These are phyloP conservation scores for Acephala macrosclerotiorum DNA, from an alignment of 2,329 filamentous ascomycete species.

Conservation along the genomic window DNA sequence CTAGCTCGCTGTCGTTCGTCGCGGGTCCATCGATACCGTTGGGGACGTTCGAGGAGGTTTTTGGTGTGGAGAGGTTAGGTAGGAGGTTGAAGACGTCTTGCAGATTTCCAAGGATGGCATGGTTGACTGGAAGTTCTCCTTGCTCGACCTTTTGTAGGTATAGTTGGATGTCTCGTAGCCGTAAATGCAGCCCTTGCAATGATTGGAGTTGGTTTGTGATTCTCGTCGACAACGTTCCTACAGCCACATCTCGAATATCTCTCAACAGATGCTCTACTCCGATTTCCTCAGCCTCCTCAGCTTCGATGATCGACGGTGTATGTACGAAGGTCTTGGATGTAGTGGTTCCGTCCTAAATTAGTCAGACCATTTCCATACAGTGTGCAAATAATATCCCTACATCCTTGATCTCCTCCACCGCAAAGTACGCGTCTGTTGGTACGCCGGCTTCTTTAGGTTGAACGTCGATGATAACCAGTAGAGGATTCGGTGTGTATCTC, in stretches of 20 bases:
- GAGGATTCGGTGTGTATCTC: slow-evolving; percentile 94
- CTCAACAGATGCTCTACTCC: slow-evolving; percentile 97
- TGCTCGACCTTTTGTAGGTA: slow-evolving; percentile 97
- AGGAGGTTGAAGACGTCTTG: slow-evolving; percentile 99
- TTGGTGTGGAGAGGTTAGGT: slow-evolving; percentile 90
- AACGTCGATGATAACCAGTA: slow-evolving; percentile 97
- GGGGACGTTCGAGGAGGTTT: slow-evolving; percentile 62
- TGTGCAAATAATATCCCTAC: slow-evolving; percentile 58
- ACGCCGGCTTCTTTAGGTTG: slow-evolving; percentile 98
- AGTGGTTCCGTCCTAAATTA: slow-evolving; percentile 85
- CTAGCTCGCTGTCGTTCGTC: slow-evolving; percentile 80
- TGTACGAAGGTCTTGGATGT: slow-evolving; percentile 98
- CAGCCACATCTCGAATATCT: slow-evolving; percentile 97
- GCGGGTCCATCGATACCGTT: slow-evolving; percentile 53
- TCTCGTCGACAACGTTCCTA: slow-evolving; percentile 93
- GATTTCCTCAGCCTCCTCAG: slow-evolving; percentile 98
- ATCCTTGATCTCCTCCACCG: slow-evolving; percentile 99
- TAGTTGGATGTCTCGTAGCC: slow-evolving; percentile 91
- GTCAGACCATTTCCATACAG: slow-evolving; percentile 16
- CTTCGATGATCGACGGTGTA: slow-evolving; percentile 97
- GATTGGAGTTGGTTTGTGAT: slow-evolving; percentile 98
- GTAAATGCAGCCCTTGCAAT: slow-evolving; percentile 91
- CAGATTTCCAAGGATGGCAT: slow-evolving; percentile 96
- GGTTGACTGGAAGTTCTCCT: slow-evolving; percentile 91
- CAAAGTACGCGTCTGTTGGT: slow-evolving; percentile 98